Base-by-base conservation (phyloP, 192 early-diverging fungal genomes). In the Podila horticola region DNA sequence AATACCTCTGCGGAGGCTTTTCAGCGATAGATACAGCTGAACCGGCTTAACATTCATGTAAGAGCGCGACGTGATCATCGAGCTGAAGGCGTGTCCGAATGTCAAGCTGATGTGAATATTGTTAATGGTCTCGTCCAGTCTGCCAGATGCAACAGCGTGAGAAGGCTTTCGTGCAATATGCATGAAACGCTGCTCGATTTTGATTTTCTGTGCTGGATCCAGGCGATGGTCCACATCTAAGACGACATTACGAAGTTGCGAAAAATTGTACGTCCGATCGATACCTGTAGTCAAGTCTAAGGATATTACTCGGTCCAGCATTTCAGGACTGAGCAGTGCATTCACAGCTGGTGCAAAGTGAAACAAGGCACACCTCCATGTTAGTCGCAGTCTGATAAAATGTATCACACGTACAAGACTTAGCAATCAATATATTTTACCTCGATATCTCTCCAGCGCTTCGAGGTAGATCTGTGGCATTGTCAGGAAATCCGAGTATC, bases 11-110 rank as follows among this genome's bases (percentile, higher is more conserved):
- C 92, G 84, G 76, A 96, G 79, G 34, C 85, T 88, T 45, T 86
- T 76, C 28, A 89, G 68, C 62, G 93, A 92, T 31, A 95, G 70
- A 49, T 87, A 74, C 51, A 96, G 79, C 11, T 87, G 84, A 41
- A 93, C 84, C 26, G 93, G 92, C 49, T 90, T 87, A 51, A 90
- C 86, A n/a, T 88, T 87, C 87, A 94, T 92, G 73, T 94, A 95
- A 2, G 91, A 93, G 11, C 94, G 84, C 1, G 94, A 89, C 5
- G 93, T 89, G 62, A 96, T 79, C 71, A 94, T 87, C 11, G 94
- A 90, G 64, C 95, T 96, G 58, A 90, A 79, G 31, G 85, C 69
- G 34, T 93, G 89, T 66, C 92, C 88, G 77, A 95, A 96, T 34
- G 91, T 71, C 20, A 45, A 41, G n/a, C 60, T n/a, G 38, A 76